phyloP scores from a whole-genome alignment of 2,329 filamentous ascomycete species.

The Lachnellula cervina region DNA sequence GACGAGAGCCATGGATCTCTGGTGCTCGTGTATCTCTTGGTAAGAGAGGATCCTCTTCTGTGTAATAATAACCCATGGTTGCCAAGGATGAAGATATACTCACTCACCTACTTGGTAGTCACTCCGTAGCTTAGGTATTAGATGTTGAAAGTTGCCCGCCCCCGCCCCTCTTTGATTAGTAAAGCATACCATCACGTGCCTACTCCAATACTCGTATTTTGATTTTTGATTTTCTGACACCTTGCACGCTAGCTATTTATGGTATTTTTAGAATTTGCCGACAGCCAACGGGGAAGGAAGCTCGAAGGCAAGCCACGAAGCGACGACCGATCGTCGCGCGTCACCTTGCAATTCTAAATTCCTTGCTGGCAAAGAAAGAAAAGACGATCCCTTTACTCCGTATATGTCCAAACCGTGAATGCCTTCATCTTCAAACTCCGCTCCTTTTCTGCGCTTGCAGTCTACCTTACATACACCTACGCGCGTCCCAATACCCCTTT shows the following conservation, averaged over 20 bases:
- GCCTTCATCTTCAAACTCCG: conserved; percentile 12
- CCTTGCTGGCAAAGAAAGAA: conserved; percentile 4
- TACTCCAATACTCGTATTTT: no score
- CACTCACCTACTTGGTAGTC: not conserved
- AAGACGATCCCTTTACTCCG: not conserved
- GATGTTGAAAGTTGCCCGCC: not conserved
- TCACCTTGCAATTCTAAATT: not conserved
- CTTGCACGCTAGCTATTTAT: not conserved
- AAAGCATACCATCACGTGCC: no score
- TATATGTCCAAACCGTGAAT: conserved; percentile 9
- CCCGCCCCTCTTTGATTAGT: no score
- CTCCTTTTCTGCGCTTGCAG: conserved; percentile 2
- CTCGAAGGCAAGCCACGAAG: no score
- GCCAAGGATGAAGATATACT: not conserved
- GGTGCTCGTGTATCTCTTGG: conserved; percentile 23
- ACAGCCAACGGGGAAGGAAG: no score
- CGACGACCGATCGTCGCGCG: not conserved
- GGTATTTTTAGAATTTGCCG: no score
- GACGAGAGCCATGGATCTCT: conserved; percentile 25
- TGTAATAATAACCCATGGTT: conserved; percentile 15
- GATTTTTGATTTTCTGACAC: no score
- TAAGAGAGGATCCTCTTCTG: conserved; percentile 30
- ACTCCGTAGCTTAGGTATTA: no score
- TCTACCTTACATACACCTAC: not conserved
- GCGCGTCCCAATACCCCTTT: no score